These are phyloP conservation scores for Suillus spraguei DNA, from an alignment of 768 basidiomycete genomes.

Conservation along the genomic window DNA sequence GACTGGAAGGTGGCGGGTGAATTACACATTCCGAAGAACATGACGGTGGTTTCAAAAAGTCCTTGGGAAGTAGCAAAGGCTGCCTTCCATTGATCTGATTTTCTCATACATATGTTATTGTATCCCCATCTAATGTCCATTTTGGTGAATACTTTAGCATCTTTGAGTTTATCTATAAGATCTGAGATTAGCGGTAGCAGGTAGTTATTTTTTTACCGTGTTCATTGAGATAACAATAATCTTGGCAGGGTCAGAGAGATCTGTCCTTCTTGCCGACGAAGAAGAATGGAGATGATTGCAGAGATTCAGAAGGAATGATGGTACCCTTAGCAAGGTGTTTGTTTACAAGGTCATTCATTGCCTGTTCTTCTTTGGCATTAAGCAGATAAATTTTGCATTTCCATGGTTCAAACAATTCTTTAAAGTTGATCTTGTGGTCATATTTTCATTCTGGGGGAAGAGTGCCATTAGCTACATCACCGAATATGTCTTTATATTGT, in stretches of 20 bases:
- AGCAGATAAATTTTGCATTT: neutral
- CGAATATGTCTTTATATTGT: neutral
- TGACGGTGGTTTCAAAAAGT: neutral
- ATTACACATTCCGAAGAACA: slow-evolving; percentile 20
- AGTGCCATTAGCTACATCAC: neutral
- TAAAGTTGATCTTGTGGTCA: neutral
- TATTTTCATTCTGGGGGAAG: neutral
- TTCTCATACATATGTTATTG: neutral
- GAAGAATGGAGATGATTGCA: slow-evolving; percentile 22
- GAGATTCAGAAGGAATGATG: slow-evolving; percentile 23
- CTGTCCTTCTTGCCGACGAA: slow-evolving; percentile 6
- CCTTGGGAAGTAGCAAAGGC: too few relatives aligned
- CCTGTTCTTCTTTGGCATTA: neutral
- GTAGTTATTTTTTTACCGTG: slow-evolving; percentile 15
- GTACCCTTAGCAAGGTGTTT: slow-evolving; percentile 8
- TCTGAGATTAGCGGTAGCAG: neutral
- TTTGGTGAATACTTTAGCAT: slow-evolving; percentile 25
- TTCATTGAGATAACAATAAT: slow-evolving; percentile 1
- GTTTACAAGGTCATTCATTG: slow-evolving; percentile 11
- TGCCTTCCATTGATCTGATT: neutral
- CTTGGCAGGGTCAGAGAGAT: neutral
- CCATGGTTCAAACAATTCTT: neutral
- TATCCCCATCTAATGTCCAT: neutral
- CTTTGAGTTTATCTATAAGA: slow-evolving; percentile 15
- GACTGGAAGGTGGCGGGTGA: slow-evolving; percentile 25